These are phyloP conservation scores for Cryoendolithus antarcticus DNA, from an alignment of 2,329 filamentous ascomycete species.

Conservation along the genomic window DNA sequence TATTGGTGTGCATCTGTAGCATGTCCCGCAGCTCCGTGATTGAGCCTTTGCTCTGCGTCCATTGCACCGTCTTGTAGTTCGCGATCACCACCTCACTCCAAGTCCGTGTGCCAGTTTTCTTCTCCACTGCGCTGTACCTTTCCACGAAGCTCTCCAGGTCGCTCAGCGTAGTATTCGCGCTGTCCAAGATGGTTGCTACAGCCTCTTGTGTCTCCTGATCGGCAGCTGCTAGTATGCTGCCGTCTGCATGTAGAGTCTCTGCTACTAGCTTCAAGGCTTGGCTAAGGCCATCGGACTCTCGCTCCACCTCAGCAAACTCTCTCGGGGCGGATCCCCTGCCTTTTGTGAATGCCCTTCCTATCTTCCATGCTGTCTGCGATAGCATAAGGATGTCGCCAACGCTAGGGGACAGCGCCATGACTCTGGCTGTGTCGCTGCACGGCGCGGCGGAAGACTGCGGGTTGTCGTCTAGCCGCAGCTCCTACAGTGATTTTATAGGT, in stretches of 20 bases:
- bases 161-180: conserved; percentile 28
- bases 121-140: conserved; percentile 33
- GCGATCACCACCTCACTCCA: conserved; percentile 32
- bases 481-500: no score
- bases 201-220: conserved; percentile 24
- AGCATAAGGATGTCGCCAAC: conserved; percentile 34
- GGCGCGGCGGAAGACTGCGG: no score
- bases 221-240: conserved; percentile 24
- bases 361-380: conserved; percentile 35
- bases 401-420: conserved; percentile 10
- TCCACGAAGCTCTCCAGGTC: conserved; percentile 35
- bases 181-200: conserved; percentile 27
- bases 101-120: conserved; percentile 20
- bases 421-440: no score
- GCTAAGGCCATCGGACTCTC: conserved; percentile 30
- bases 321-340: conserved; percentile 27
- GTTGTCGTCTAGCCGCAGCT: no score
- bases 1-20: conserved; percentile 31
- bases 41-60: conserved; percentile 33
- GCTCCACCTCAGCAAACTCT: conserved; percentile 32
- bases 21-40: conserved; percentile 28
- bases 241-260: conserved; percentile 28
- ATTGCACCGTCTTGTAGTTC: conserved; percentile 32
- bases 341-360: conserved; percentile 31
- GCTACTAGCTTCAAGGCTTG: conserved; percentile 33